These are phyloP conservation scores for Bipolaris bicolor DNA, from an alignment of 2,329 filamentous ascomycete genomes.

Conservation along the genomic window DNA sequence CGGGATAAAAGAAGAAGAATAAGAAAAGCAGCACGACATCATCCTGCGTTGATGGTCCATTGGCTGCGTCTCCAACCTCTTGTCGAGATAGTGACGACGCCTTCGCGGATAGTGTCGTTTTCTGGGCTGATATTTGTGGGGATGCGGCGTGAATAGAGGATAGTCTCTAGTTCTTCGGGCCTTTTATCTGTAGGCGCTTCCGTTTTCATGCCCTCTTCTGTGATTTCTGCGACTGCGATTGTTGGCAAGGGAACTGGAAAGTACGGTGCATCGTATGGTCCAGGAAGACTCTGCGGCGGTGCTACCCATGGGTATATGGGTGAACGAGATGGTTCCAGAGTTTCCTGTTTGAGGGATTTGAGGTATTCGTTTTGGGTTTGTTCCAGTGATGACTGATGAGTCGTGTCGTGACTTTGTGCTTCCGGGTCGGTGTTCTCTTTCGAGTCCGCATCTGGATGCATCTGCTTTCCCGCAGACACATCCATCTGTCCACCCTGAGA, in stretches of 20 bases:
- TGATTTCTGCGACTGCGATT: conserved; percentile 16
- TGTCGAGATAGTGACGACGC: conserved; percentile 36
- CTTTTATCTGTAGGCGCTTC: conserved; percentile 11
- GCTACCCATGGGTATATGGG: conserved; percentile 44
- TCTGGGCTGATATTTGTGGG: conserved; percentile 30
- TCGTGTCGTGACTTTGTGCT: neutral
- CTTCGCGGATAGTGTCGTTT: conserved; percentile 24
- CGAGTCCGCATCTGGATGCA: neutral
- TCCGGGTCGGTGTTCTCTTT: neutral
- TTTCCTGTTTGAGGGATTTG: conserved; percentile 22
- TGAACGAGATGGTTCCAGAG: conserved; percentile 22
- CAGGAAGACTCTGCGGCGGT: conserved; percentile 41
- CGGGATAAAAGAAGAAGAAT: too few species aligned
- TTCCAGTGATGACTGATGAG: neutral
- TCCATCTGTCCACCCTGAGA: conserved; percentile 1
- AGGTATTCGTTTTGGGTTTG: conserved; percentile 19
- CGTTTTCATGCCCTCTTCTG: conserved; percentile 14
- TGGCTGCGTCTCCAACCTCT: conserved; percentile 45
- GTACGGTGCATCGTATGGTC: conserved; percentile 45
- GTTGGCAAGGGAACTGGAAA: conserved; percentile 43
- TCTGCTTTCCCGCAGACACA: neutral
- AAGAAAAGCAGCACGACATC: conserved; percentile 13
- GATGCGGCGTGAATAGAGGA: conserved; percentile 37
- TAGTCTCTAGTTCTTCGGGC: conserved; percentile 11
- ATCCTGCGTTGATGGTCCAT: conserved; percentile 42